Percentiles rank a stretch among this genome's conserved stretches.
Evolutionary conservation across 2,329 filamentous ascomycete species (phyloP).

Genomic region (Penicillium sp.): DNA sequence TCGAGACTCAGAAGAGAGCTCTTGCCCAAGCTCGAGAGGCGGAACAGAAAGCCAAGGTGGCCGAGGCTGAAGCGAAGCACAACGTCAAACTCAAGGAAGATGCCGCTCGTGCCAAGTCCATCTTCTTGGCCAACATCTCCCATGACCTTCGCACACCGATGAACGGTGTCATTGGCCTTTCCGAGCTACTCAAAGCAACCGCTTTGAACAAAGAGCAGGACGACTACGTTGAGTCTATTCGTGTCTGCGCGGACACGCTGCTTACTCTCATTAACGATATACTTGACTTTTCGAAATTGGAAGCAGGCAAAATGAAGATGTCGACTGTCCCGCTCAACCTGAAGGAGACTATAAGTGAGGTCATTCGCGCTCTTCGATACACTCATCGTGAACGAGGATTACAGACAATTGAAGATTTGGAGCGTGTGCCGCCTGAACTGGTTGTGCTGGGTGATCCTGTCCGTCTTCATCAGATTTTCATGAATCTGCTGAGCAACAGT

Average conservation of each 20-base stretch:
- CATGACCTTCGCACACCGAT: slow-evolving; percentile 87
- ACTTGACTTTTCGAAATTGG: slow-evolving; percentile 79
- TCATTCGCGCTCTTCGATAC: slow-evolving; percentile 57
- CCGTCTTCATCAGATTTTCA: slow-evolving; percentile 68
- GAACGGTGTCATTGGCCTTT: slow-evolving; percentile 84
- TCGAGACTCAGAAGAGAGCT: slow-evolving; percentile 59
- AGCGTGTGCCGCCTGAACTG: slow-evolving; percentile 50
- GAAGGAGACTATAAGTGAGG: slow-evolving; percentile 59
- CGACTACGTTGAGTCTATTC: slow-evolving; percentile 58
- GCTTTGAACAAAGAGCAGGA: slow-evolving; percentile 53
- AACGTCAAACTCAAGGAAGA: slow-evolving; percentile 63
- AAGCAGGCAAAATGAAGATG: slow-evolving; percentile 80
- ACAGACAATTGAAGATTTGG: slow-evolving; percentile 60
- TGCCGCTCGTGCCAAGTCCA: slow-evolving; percentile 69
- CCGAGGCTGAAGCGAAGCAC: slow-evolving; percentile 58
- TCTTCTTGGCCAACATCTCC: slow-evolving; percentile 93
- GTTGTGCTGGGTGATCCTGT: slow-evolving; percentile 82
- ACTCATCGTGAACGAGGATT: slow-evolving; percentile 57
- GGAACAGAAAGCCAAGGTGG: slow-evolving; percentile 59
- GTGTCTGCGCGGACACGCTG: slow-evolving; percentile 65
- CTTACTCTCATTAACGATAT: slow-evolving; percentile 89
- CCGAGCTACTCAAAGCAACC: slow-evolving; percentile 56
- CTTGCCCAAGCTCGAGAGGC: slow-evolving; percentile 56
- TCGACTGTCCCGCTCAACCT: slow-evolving; percentile 80
- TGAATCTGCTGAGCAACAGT: slow-evolving; percentile 83